Conservation (phyloP, 805 yeast genomes). For the Starmerella gropengiesseri region DNA sequence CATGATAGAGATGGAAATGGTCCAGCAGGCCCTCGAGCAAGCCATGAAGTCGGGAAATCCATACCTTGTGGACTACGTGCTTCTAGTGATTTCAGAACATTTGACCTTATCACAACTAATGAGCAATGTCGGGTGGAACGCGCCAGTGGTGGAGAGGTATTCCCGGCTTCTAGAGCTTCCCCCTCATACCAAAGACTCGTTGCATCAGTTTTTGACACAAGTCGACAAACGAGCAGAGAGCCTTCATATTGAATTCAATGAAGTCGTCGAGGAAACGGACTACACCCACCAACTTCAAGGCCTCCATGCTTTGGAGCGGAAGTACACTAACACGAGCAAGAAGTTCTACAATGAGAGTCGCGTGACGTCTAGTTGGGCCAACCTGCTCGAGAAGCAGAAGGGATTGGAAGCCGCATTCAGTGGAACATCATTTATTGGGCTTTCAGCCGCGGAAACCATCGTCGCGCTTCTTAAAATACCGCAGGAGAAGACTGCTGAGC, state of each 20-base stretch:
- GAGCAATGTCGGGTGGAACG: conserved; percentile 44
- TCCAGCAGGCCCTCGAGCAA: conserved; percentile 55
- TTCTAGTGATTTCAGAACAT: conserved; percentile 44
- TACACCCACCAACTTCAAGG: conserved; percentile 17
- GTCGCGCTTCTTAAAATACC: conserved; percentile 36
- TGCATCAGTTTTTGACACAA: conserved; percentile 51
- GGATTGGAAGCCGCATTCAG: conserved; percentile 36
- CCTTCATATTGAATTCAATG: conserved; percentile 14
- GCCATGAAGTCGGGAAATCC: conserved; percentile 51
- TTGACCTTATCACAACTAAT: conserved; percentile 58
- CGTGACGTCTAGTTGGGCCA: conserved; percentile 37
- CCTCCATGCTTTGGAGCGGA: conserved; percentile 27
- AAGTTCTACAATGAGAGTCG: conserved; percentile 31
- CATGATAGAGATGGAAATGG: conserved; percentile 60
- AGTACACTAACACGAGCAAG: conserved; percentile 29
- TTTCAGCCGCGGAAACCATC: conserved; percentile 42
- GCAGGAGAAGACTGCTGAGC: conserved; percentile 41
- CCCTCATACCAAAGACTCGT: conserved; percentile 30
- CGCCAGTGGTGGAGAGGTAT: conserved; percentile 36
- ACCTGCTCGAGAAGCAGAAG: conserved; percentile 37
- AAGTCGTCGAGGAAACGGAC: conserved; percentile 17
- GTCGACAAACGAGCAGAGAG: conserved; percentile 38
- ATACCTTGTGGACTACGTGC: conserved; percentile 48
- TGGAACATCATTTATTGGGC: conserved; percentile 31
- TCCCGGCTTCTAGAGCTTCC: conserved; percentile 27